phyloP scores from a whole-genome alignment of 768 basidiomycete genomes.

The Pleurotus salmoneostramineus region DNA sequence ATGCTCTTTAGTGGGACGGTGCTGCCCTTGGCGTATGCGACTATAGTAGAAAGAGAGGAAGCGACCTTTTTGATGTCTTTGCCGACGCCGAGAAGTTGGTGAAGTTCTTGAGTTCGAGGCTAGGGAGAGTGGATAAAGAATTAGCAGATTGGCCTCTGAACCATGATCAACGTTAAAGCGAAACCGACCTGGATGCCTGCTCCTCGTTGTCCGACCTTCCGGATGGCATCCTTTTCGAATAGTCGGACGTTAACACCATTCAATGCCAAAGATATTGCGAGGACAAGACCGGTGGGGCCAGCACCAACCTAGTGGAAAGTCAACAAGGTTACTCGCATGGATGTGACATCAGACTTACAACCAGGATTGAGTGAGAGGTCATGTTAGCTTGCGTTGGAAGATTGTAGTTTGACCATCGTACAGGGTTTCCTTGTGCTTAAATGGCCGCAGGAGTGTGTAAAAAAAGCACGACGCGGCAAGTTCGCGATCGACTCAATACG shows the following conservation, averaged over 20 bases:
- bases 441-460: too few relatives aligned
- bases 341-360: not conserved
- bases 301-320: not conserved
- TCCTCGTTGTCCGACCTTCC: not conserved
- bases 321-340: not conserved
- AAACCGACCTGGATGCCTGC: not conserved
- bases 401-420: too few relatives aligned
- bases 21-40: slow-evolving; percentile 12
- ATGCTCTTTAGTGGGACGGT: not conserved
- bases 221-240: slow-evolving; percentile 25
- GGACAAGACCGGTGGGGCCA: slow-evolving; percentile 9
- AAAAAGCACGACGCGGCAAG: too few relatives aligned
- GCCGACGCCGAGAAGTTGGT: slow-evolving; percentile 18
- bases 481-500: too few relatives aligned
- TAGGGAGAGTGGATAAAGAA: not conserved
- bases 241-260: slow-evolving; percentile 31
- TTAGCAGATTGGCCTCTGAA: not conserved
- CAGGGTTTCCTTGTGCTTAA: too few relatives aligned
- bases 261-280: slow-evolving; percentile 13
- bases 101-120: slow-evolving; percentile 21
- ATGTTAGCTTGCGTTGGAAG: not conserved
- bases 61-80: slow-evolving; percentile 11
- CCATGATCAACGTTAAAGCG: not conserved
- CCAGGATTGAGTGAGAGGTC: not conserved
- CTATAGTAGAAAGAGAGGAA: not conserved